Conservation (phyloP, 495 filamentous ascomycete genomes). For the Lepidopterella palustris region DNA sequence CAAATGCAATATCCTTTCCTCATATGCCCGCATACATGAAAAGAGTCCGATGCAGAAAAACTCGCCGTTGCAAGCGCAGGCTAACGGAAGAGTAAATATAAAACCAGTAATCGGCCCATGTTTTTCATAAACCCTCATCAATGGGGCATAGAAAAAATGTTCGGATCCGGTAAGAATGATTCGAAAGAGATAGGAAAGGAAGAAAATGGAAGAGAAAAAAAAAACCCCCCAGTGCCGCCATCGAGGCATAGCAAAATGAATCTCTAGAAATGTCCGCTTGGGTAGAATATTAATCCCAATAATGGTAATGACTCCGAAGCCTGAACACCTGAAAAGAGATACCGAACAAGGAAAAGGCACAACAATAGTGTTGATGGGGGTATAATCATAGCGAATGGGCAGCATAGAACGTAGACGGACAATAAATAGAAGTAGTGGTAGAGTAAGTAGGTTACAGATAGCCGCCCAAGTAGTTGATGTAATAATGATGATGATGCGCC, state of each 20-base stretch:
- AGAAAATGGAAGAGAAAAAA: neutral
- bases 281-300: neutral
- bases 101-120: neutral
- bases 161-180: neutral
- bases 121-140: neutral
- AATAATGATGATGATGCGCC: neutral
- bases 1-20: neutral
- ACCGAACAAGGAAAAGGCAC: neutral
- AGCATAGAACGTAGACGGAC: too few relatives aligned
- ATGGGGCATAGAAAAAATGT: neutral
- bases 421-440: neutral
- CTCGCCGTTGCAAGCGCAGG: neutral
- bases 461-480: conserved; percentile 3
- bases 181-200: neutral
- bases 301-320: neutral
- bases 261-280: neutral
- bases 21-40: conserved; percentile 2
- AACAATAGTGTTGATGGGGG: neutral
- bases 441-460: neutral
- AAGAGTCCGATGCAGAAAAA: neutral
- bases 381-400: neutral
- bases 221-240: neutral
- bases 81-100: neutral
- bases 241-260: neutral
- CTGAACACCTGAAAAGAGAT: neutral